These are phyloP conservation scores for Chlamydomonas eustigma DNA, from an alignment of 139 green algal species.

Conservation along the genomic window DNA sequence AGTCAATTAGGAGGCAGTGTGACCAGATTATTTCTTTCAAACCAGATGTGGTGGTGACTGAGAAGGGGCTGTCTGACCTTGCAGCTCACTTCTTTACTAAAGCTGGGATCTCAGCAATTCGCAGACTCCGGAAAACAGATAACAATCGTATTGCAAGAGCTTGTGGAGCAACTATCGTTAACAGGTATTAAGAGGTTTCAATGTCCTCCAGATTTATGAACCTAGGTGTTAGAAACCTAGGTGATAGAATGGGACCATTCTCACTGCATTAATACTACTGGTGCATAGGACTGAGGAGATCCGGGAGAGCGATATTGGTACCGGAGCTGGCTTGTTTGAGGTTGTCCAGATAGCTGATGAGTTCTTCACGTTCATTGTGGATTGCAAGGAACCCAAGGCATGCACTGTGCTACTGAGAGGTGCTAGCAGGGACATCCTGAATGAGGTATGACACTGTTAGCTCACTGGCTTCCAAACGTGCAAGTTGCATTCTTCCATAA, in stretches of 20 bases:
- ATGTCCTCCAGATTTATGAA: too few relatives aligned
- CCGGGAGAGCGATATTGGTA: constrained; percentile 89
- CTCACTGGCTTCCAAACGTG: too few relatives aligned
- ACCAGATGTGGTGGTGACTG: constrained; percentile 96
- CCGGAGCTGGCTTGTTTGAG: constrained; percentile 90
- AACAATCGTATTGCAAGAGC: constrained; percentile 97
- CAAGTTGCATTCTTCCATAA: too few relatives aligned
- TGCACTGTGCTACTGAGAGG: constrained; percentile 90
- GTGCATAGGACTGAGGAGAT: constrained; percentile 71
- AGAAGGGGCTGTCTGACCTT: constrained; percentile 95
- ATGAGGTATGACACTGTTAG: constrained; percentile 82
- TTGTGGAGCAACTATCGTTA: constrained; percentile 92
- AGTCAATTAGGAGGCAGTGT: constrained; percentile 80
- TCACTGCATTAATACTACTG: too few relatives aligned
- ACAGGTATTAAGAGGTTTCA: too few relatives aligned
- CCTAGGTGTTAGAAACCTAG: too few relatives aligned
- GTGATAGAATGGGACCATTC: too few relatives aligned
- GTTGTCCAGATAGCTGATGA: constrained; percentile 96
- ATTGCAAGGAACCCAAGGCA: constrained; percentile 96
- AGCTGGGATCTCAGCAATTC: constrained; percentile 89
- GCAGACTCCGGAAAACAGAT: constrained; percentile 97
- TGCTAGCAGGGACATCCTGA: constrained; percentile 89
- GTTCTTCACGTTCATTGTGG: constrained; percentile 97
- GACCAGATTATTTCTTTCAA: constrained; percentile 85
- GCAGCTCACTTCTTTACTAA: constrained; percentile 90